Conservation (phyloP, 352 stramenopile species). For the Lagenidium giganteum region DNA sequence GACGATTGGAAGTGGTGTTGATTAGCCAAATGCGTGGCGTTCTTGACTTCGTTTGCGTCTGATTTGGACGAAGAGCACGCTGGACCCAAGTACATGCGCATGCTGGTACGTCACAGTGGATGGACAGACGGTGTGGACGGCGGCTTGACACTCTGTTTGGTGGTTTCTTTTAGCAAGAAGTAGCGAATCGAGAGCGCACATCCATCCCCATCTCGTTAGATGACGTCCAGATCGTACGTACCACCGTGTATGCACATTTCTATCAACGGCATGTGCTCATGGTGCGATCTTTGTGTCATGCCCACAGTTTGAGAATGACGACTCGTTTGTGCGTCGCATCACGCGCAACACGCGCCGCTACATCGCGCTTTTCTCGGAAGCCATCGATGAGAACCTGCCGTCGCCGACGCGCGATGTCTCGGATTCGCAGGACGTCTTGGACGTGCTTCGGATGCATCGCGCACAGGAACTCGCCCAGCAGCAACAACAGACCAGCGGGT, state of each 20-base stretch:
- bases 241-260: background rate
- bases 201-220: conserved; percentile 77
- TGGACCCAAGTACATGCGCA: conserved; percentile 71
- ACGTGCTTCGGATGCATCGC: conserved; percentile 75
- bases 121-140: background rate
- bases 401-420: conserved; percentile 75
- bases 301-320: conserved; percentile 71
- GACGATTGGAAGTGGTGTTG: background rate
- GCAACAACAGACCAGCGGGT: conserved; percentile 28
- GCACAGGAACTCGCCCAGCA: conserved; percentile 65
- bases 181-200: conserved; percentile 80
- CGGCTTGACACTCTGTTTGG: conserved; percentile 1
- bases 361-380: conserved; percentile 84
- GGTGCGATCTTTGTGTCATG: background rate
- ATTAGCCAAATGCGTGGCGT: conserved; percentile 74
- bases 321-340: conserved; percentile 81
- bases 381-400: conserved; percentile 84
- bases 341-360: conserved; percentile 84
- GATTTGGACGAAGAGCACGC: conserved; percentile 59
- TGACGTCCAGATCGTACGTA: conserved; percentile 72
- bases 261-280: background rate
- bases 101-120: conserved; percentile 46
- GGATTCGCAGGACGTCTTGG: conserved; percentile 77
- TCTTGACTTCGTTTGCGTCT: conserved; percentile 70
- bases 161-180: conserved; percentile 58